phyloP scores from a whole-genome alignment of 768 basidiomycete genomes.

The Leccinum ochraceum region DNA sequence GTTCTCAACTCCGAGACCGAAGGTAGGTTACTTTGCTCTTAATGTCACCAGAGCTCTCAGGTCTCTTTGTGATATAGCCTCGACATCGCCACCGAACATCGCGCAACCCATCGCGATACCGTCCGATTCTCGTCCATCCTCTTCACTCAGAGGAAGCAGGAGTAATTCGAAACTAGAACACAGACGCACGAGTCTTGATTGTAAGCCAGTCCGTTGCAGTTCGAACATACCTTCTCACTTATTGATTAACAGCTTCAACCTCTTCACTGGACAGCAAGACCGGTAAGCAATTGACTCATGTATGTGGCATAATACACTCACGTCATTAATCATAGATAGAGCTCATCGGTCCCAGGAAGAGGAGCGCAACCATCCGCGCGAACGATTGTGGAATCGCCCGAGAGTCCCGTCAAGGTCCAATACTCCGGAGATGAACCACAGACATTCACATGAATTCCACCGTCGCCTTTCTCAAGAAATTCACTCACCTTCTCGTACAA shows the following conservation, averaged over 20 bases:
- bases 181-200: conserved; percentile 12
- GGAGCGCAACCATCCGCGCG: conserved; percentile 41
- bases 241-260: conserved; percentile 29
- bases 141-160: conserved; percentile 13
- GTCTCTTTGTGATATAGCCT: conserved; percentile 9
- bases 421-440: conserved; percentile 28
- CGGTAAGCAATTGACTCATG: conserved; percentile 25
- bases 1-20: conserved; percentile 54
- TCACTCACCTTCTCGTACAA: conserved; percentile 26
- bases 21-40: conserved; percentile 16
- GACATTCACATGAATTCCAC: conserved; percentile 27
- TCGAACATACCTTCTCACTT: background rate
- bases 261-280: conserved; percentile 15
- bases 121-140: conserved; percentile 14
- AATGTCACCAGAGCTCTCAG: background rate
- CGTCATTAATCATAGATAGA: conserved; percentile 21
- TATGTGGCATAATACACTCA: conserved; percentile 5
- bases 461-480: conserved; percentile 32
- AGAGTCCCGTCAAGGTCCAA: conserved; percentile 28
- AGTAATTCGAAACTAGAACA: conserved; percentile 5
- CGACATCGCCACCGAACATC: conserved; percentile 13
- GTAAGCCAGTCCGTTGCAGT: conserved; percentile 15
- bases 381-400: conserved; percentile 49
- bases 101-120: conserved; percentile 8
- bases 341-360: conserved; percentile 33